Percentiles rank a stretch among this genome's conserved stretches.
Evolutionary conservation across 352 stramenopile species (phyloP).

Genomic region (Pythium rhizo-oryzae): DNA sequence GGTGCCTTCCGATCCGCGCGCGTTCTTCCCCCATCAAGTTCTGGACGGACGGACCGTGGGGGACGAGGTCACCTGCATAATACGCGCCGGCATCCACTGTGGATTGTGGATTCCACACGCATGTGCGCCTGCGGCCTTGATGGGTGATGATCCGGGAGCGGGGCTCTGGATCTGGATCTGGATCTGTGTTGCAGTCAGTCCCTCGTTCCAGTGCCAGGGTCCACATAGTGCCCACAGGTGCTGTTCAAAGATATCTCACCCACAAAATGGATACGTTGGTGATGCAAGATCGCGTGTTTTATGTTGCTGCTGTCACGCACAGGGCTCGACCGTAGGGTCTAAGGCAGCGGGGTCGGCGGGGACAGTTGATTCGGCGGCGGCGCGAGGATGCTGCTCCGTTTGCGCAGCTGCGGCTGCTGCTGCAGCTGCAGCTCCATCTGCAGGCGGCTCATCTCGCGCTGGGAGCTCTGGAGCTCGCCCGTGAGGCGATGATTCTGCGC

Average conservation of each 20-base stretch:
- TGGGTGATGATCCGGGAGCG: background rate
- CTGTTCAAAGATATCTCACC: background rate
- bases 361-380: background rate
- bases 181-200: slow-evolving; percentile 2
- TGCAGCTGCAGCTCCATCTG: slow-evolving; percentile 58
- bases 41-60: background rate
- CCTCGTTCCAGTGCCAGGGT: background rate
- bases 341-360: background rate
- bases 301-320: background rate
- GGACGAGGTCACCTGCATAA: too few species aligned
- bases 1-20: background rate
- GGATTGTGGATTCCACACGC: too few species aligned
- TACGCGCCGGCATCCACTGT: background rate
- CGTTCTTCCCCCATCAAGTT: background rate
- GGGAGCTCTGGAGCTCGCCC: slow-evolving; percentile 48
- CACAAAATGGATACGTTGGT: background rate
- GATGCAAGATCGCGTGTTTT: background rate
- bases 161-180: slow-evolving; percentile 12
- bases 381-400: slow-evolving; percentile 37
- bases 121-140: background rate
- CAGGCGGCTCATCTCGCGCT: slow-evolving; percentile 57
- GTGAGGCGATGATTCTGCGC: slow-evolving; percentile 66
- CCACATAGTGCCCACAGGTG: background rate
- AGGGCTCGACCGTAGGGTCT: too few species aligned
- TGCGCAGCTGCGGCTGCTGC: slow-evolving; percentile 47